Evolutionary conservation across 2,329 filamentous ascomycete species (phyloP), one percentile per base, ranked within the genome.

Genomic region (Cladosporium halotolerans): DNA sequence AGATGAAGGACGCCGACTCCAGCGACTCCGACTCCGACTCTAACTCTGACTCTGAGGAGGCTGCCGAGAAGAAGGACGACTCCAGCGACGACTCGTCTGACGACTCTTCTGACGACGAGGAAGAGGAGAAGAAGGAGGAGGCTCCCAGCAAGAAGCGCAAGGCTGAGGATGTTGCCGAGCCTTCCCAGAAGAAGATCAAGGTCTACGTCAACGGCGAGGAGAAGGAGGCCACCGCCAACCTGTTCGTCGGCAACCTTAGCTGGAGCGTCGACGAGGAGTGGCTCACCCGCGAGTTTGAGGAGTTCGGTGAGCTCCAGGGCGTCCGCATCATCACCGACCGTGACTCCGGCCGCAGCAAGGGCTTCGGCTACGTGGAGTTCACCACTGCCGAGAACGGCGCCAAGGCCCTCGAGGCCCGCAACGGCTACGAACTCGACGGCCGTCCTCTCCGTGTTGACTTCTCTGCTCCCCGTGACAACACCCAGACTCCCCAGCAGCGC

Each of bases 351-450:
- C 86, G 89, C 68, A 92, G 90, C 72, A 90, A 90, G 75, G 91
- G 81, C 61, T 96, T 95, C 72, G 91, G 91, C 57, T 96, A 96
- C 70, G 88, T 96, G 64, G 90, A 96, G 77, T 96, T 91, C 73
- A 77, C 78, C 68, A 81, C 78, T 61, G 73, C 79, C 56, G 84
- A 81, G 56, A 79, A 82, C 68, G 87, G 86, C 53, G 79, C 80
- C 64, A 84, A 84, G 69, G 89, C 89, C 53, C 80, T 85, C 61
- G 82, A 85, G 64, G 83, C 80, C 65, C 90, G 88, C 84, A 81
- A 89, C 65, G 86, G 83, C 60, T 72, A 79, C 59, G 84, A 89
- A 65, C 74, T 95, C 47, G 87, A 91, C 63, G 83, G 84, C 57
- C 88, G 89, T 64, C 70, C 76, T 59, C 75, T 93, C 68, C 89